Evolutionary conservation across 805 yeast species (phyloP).

Genomic region (Grigorovia humatica): DNA sequence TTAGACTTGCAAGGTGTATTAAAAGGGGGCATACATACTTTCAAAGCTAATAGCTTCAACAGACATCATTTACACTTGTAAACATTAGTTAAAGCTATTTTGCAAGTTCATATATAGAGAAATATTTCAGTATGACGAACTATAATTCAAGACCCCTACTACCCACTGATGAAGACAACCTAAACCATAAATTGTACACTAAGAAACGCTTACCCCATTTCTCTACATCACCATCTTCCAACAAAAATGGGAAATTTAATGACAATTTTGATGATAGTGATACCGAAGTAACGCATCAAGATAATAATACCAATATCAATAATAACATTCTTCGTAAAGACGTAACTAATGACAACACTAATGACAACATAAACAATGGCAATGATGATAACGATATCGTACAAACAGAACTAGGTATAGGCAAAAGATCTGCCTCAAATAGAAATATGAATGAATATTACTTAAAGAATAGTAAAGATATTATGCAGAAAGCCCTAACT

Average conservation of each 20-base stretch:
- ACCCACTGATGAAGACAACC: slow-evolving; percentile 20
- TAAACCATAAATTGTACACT: not conserved
- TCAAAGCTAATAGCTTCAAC: not conserved
- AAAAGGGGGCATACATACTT: not conserved
- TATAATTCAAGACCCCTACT: slow-evolving; percentile 17
- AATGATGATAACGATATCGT: not conserved
- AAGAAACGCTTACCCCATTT: not conserved
- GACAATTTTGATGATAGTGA: not conserved
- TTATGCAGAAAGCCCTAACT: slow-evolving; percentile 22
- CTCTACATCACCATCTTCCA: no score
- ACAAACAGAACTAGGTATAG: not conserved
- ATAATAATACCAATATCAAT: not conserved
- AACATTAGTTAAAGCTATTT: no score
- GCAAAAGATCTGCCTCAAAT: slow-evolving; percentile 17
- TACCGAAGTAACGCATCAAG: not conserved
- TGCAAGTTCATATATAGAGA: no score
- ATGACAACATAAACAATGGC: not conserved
- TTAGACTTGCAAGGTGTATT: not conserved
- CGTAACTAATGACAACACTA: not conserved
- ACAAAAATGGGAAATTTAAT: no score
- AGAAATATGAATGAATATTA: slow-evolving; percentile 13
- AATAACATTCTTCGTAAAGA: not conserved
- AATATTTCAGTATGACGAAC: not conserved
- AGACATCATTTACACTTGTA: no score
- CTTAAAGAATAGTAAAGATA: slow-evolving; percentile 4